A percentile compares a stretch with the other conserved stretches of the same genome.
Evolutionary conservation across 441 rosid species (phyloP).

Genomic region (Biscutella laevigata): DNA sequence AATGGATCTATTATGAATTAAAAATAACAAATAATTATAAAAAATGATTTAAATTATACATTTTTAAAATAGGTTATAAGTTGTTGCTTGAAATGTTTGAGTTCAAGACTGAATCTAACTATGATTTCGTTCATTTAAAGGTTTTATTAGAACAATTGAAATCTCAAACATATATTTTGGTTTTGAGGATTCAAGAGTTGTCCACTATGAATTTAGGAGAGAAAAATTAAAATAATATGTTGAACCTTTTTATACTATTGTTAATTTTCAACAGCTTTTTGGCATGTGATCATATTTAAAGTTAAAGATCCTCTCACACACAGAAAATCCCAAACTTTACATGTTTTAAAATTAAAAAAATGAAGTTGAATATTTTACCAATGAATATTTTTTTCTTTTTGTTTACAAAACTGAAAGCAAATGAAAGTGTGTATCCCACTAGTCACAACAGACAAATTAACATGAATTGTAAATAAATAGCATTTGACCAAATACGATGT

Average conservation of each 20-base stretch:
- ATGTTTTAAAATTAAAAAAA: slow-evolving; percentile 5
- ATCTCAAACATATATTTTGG: no score
- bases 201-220: not conserved
- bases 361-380: not conserved
- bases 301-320: slow-evolving; percentile 10
- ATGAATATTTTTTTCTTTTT: no score
- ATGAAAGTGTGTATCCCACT: slow-evolving; percentile 22
- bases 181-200: no score
- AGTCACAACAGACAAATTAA: slow-evolving; percentile 23
- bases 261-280: slow-evolving; percentile 12
- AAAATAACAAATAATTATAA: no score
- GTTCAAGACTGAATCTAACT: no score
- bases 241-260: slow-evolving; percentile 3
- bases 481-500: slow-evolving; percentile 18
- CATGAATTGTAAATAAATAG: not conserved
- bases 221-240: slow-evolving; percentile 1
- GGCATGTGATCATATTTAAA: slow-evolving; percentile 22
- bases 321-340: slow-evolving; percentile 20
- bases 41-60: no score
- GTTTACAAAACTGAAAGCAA: slow-evolving; percentile 14
- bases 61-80: no score
- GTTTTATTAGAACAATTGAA: no score
- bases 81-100: no score
- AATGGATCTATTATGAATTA: no score
- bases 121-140: no score